Evolutionary conservation across 352 stramenopile genomes (phyloP).

Genomic region (Pythium sukuiense): DNA sequence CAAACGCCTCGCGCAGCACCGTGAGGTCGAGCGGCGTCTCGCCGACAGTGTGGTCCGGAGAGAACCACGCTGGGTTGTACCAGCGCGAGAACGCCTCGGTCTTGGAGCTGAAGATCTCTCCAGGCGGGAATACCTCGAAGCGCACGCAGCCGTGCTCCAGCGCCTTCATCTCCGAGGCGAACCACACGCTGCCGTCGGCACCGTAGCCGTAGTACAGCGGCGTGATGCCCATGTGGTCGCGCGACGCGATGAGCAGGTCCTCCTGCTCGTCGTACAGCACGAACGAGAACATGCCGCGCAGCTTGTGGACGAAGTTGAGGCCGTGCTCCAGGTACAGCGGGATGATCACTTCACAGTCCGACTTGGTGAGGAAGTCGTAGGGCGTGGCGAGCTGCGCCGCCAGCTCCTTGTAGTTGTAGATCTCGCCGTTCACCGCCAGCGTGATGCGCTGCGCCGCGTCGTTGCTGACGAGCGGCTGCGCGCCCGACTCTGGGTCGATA

Average conservation of each 20-base stretch:
- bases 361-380: constrained; percentile 95
- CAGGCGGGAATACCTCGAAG: constrained; percentile 90
- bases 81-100: constrained; percentile 92
- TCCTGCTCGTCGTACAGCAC: constrained; percentile 95
- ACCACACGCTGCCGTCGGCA: constrained; percentile 96
- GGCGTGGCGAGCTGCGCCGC: constrained; percentile 78
- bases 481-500: constrained; percentile 97
- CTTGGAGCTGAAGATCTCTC: constrained; percentile 84
- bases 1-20: constrained; percentile 90
- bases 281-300: constrained; percentile 99
- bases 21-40: constrained; percentile 62
- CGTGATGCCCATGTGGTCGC: constrained; percentile 99
- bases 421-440: constrained; percentile 97
- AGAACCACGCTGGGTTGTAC: constrained; percentile 96
- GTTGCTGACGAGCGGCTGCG: constrained; percentile 89
- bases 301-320: constrained; percentile 85
- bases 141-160: constrained; percentile 85
- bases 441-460: constrained; percentile 88
- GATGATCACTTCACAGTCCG: constrained; percentile 98
- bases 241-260: constrained; percentile 93
- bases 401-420: constrained; percentile 99
- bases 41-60: constrained; percentile 57
- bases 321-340: constrained; percentile 94
- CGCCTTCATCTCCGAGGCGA: constrained; percentile 98
- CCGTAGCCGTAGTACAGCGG: constrained; percentile 98